Base-by-base conservation (phyloP, 352 stramenopile genomes). In the Globisporangium cederbergense region DNA sequence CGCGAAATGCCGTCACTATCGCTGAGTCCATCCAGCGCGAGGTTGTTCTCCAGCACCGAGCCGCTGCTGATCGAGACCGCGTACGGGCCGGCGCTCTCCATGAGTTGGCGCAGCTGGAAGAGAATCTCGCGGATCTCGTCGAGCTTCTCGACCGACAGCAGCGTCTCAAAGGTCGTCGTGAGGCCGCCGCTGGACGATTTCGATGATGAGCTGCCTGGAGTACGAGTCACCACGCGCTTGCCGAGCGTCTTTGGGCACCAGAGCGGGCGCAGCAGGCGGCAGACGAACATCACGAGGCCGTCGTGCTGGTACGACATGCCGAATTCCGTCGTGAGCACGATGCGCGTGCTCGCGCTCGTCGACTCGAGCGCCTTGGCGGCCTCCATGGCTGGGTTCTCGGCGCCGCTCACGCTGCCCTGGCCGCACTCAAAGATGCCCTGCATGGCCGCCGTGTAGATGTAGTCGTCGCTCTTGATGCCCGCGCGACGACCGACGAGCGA, bases 241-340 rank as follows among this genome's bases (percentile, higher is more conserved):
- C 84, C 84, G 28, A 93, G 68, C 0, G 77, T 76, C 66, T 89
- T 89, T 3, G 71, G 62, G 32, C 74, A 79, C 87, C 87, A 96
- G 3, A 96, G 61, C 2, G 87, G 87, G 5, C 87, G 80, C 28
- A 96, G 69, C n/a, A 94, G 65, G n/a, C 87, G 85, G 14, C 70
- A 81, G n/a, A 90, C 60, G 55, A 96, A 96, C 47, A 89, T 79
- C 4, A 91, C 75, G 28, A 96, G 73, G 51, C 83, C 87, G 54
- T 96, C 86, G 65, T 96, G 87, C 58, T 96, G 86, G 62, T 89
- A 93, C 20, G 87, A 94, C 82, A 96, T 92, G 60, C 77, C 80
- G 64, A 93, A 91, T 56, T 96, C 87, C 1, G 87, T 92, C 3
- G 82, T 94, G 57, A 96, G 71, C 46, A 96, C 83, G 63, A 96